A percentile compares a stretch with the other conserved stretches of the same genome.
Conservation (phyloP, 257 asterid genomes). For the Orobanche coerulescens region DNA sequence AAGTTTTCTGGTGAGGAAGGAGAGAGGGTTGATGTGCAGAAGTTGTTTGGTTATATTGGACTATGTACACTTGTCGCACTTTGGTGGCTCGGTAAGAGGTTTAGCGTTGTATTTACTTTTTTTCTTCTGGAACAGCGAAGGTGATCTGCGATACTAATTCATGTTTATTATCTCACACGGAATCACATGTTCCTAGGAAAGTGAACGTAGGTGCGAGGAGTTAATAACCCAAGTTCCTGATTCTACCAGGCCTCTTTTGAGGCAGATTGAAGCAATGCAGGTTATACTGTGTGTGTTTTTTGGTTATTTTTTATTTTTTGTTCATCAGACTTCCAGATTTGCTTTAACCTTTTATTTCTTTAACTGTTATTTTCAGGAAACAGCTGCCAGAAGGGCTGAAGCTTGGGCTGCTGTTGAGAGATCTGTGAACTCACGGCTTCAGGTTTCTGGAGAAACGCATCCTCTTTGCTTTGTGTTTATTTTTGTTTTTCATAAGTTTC, state of each 20-base stretch:
- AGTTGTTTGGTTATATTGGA: slow-evolving; percentile 88
- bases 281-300: slow-evolving; percentile 33
- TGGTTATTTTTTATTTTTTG: not conserved
- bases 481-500: no score
- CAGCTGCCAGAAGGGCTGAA: no score
- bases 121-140: no score
- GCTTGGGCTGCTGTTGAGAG: no score
- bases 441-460: no score
- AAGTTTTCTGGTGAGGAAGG: slow-evolving; percentile 93
- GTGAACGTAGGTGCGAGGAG: slow-evolving; percentile 98
- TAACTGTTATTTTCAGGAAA: no score
- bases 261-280: slow-evolving; percentile 99
- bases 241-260: slow-evolving; percentile 95
- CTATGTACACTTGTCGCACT: slow-evolving; percentile 78
- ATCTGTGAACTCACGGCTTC: no score
- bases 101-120: not conserved
- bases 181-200: slow-evolving; percentile 50
- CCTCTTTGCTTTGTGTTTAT: no score
- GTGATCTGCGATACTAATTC: no score
- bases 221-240: slow-evolving; percentile 95
- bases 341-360: no score
- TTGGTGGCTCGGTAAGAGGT: slow-evolving; percentile 94
- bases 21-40: slow-evolving; percentile 80
- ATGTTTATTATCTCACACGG: slow-evolving; percentile 18
- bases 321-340: no score